Percentiles rank a stretch among this genome's conserved stretches.
phyloP scores from a whole-genome alignment of 2,329 filamentous ascomycete species.

The Ambrosiella xylebori region DNA sequence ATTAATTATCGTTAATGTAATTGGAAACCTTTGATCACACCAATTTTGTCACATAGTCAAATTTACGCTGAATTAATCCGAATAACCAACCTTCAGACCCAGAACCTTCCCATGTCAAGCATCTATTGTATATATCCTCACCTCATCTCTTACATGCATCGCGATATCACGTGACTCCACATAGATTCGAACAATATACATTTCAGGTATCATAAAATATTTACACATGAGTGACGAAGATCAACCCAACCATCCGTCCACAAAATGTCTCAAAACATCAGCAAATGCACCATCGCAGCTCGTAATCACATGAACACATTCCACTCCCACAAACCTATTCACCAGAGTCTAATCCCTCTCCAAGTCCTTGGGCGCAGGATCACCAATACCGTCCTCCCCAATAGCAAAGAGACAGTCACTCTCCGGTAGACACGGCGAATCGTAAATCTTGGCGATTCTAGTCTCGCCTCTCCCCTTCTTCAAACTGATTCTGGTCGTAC shows the following conservation, averaged over 20 bases:
- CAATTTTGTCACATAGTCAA: not conserved
- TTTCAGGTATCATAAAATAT: conserved; percentile 2
- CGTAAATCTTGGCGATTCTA: conserved; percentile 96
- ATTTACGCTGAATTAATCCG: not conserved
- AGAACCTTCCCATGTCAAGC: too few species aligned
- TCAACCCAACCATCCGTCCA: not conserved
- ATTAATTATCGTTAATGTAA: not conserved
- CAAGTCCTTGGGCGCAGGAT: conserved; percentile 86
- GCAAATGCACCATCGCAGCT: not conserved
- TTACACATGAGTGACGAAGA: not conserved
- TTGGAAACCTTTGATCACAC: not conserved
- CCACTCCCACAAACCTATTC: not conserved
- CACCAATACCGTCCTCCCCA: conserved; percentile 88
- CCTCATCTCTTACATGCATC: not conserved
- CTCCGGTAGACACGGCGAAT: conserved; percentile 91
- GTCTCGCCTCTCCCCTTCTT: conserved; percentile 95
- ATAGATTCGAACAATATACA: not conserved
- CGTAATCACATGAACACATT: not conserved
- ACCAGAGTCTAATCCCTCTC: conserved; percentile 49
- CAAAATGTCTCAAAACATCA: not conserved
- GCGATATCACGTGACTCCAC: not conserved
- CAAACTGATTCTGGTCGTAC: conserved; percentile 80
- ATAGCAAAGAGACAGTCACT: conserved; percentile 95
- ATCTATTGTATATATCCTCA: not conserved
- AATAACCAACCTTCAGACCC: not conserved